Conservation (phyloP, 306 rosid genomes). For the Senna siamea region DNA sequence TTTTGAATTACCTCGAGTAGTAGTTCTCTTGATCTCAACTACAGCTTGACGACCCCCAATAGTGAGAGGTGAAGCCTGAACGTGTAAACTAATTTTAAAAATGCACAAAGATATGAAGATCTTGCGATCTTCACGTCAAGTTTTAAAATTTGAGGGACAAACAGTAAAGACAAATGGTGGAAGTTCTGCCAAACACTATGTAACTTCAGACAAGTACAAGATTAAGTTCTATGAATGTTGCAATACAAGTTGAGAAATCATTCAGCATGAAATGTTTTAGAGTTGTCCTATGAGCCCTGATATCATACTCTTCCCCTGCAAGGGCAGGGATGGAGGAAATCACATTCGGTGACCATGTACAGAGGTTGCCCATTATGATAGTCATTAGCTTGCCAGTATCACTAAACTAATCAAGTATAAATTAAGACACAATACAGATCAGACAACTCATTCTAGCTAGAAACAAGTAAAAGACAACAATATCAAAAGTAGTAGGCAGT, state of each 20-base stretch:
- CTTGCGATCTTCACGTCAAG: conserved; percentile 1
- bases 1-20: conserved; percentile 62
- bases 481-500: background rate
- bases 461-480: background rate
- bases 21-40: conserved; percentile 70
- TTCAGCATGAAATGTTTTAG: background rate
- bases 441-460: background rate
- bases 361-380: background rate
- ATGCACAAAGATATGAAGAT: background rate
- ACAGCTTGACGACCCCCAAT: conserved; percentile 58
- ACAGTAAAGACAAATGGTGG: background rate
- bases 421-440: background rate
- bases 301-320: background rate
- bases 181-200: conserved; percentile 3
- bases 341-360: background rate
- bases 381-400: background rate
- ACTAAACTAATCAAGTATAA: background rate
- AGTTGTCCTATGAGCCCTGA: too few species aligned
- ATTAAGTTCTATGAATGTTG: background rate
- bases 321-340: background rate
- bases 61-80: conserved; percentile 70
- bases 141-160: conserved; percentile 6
- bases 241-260: conserved; percentile 23
- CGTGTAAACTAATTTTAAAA: conserved; percentile 28
- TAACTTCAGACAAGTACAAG: background rate